These are phyloP conservation scores for Fusarium napiforme DNA, from an alignment of 2,329 filamentous ascomycete genomes.

Conservation along the genomic window DNA sequence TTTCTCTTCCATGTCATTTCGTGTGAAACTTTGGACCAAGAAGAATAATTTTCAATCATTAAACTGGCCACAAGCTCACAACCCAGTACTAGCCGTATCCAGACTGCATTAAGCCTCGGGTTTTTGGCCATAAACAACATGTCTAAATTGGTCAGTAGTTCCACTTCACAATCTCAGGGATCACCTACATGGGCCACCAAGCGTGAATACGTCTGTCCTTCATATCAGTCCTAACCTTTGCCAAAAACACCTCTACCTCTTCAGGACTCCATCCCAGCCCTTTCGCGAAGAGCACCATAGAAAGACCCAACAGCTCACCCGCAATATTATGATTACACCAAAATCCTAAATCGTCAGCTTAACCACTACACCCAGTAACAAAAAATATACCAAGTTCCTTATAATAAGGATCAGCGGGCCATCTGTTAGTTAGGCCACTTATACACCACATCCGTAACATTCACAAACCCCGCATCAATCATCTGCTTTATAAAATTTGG, in stretches of 20 bases:
- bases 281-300: constrained; percentile 53
- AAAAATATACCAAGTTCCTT: constrained; percentile 59
- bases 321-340: constrained; percentile 50
- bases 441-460: constrained; percentile 60
- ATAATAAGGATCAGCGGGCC: constrained; percentile 61
- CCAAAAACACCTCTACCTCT: constrained; percentile 49
- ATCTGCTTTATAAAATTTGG: constrained; percentile 52
- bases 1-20: too few relatives aligned
- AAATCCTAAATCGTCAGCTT: constrained; percentile 50
- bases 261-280: constrained; percentile 50
- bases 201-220: constrained; percentile 50
- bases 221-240: constrained; percentile 50
- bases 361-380: accelerated
- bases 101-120: constrained; percentile 5
- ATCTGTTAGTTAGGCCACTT: constrained; percentile 63
- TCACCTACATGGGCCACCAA: constrained; percentile 53
- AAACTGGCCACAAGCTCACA: too few relatives aligned
- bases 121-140: constrained; percentile 43
- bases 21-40: too few relatives aligned
- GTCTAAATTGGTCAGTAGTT: too few relatives aligned
- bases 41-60: too few relatives aligned
- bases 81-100: too few relatives aligned
- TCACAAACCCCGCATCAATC: constrained; percentile 62
- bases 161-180: too few relatives aligned
- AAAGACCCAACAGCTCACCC: constrained; percentile 50